Evolutionary conservation across 345 rosid genomes (phyloP), one percentile per base, ranked within the genome.

Genomic region (Psidium friedrichsthalianum): DNA sequence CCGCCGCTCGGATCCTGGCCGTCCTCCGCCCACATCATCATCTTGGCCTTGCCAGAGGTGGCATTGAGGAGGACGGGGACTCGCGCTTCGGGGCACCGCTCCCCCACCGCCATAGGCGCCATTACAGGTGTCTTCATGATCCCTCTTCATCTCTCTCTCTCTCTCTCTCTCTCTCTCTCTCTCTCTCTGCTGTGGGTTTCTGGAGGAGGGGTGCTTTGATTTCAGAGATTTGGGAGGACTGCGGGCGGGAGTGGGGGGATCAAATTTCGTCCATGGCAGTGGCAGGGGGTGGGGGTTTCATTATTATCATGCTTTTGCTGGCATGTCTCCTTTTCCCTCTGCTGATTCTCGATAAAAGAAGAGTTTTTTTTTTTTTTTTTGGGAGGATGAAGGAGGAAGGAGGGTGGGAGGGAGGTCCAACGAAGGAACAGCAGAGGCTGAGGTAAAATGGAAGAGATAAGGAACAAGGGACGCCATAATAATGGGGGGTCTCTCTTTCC

Each of bases 71-170:
- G 58, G 61, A 54, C 1, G 6, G 12, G 13, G 47, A 44, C 24
- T 69, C 78, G 24, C 44, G 47, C 78, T 32, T 16, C 78, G 78
- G 20, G 78, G 24, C 78, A 44, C 56, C 29, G 52, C 47, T 85
- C 69, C 47, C 42, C 32, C 21, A 14, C 81, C 88, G 22, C 86
- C 87, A 83, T 21, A 69, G 82, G 87, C 55, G 76, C 84, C 90
- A 20, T 90, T 88, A 59, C 64, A 83, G 74, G 85, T 94, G 86
- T 85, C 88, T 64, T 74, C 86, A 55, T 84, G 91, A 55, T 92
- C 92, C 86, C 96, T 90, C 92, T 94, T 96, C 98, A 89, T 96
- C 74, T 61, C 36, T 58, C 69, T 20, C 8, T 11, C 24, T 12
- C 22, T 10, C 22, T 76, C 24, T 9, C 16, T 8, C 1, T 49